Evolutionary conservation across 2,329 filamentous ascomycete genomes (phyloP), one percentile per base, ranked within the genome.

Genomic region (Diaporthe australafricana): DNA sequence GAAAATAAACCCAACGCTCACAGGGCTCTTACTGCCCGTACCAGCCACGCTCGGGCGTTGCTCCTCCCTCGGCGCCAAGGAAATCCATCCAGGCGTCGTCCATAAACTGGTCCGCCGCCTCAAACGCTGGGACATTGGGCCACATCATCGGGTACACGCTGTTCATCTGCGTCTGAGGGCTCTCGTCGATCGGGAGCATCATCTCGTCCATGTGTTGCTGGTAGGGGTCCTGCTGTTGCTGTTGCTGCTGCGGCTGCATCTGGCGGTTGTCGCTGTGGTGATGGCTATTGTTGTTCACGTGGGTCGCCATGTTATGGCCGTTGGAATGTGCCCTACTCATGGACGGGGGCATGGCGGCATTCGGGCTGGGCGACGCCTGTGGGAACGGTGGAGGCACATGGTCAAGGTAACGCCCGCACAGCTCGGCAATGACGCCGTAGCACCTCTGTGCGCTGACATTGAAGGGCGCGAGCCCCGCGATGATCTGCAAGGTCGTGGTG

Each of bases 71-170:
- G 22, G 67, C 56, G 5, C 75, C 73, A 27, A 82, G 73, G 65
- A 83, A 82, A 53, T 81, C 79, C 77, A 83, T 78, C 82, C 80
- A 83, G 0, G 78, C 76, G 56, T 83, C 80, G 42, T 83, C 80
- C 80, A 83, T 82, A 5, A 81, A 78, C 30, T 81, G 78, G 55
- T 83, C 80, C 6, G 78, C 80, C 14, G 79, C 80, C 72, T 83
- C 81, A 42, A 82, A 73, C 0, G 80, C 77, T 35, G 80, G 78
- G 14, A 81, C 78, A 53, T 83, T 84, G 4, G 83, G 84, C 84
- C 84, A 86, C 83, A 85, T 84, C 83, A 85, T 84, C 22, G 79
- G 78, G 63, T 84, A 82, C 1, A 85, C 79, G 27, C 77, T 81
- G 48, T 83, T 82, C 22, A 86, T 81, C 73, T 84, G 83, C 1